Evolutionary conservation across 805 yeast genomes (phyloP), one percentile per base, ranked within the genome.

Genomic region (Spathaspora girioi): DNA sequence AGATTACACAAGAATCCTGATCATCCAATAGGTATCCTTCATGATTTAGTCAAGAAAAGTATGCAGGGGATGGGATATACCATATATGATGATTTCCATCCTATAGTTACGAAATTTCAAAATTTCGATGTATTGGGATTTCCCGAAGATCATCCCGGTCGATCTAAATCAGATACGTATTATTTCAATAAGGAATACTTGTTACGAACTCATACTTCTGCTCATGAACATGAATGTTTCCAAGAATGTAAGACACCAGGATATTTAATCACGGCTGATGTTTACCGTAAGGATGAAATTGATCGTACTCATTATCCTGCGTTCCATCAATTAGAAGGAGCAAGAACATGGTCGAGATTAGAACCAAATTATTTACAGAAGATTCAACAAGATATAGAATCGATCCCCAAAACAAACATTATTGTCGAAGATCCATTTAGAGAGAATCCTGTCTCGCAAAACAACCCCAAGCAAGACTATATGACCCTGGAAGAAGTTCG

Each of bases 291-390:
- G 61, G 99, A 94, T 69, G 97, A 93, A 61, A 89, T 94, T 51
- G 99, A 94, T 68, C 78, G 89, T 57, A 91, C 98, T 0, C 99
- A 94, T 67, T 94, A 94, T 65, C 98, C 99, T 1, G 97, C 88
- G 0, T 94, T 94, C 70, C 97, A 94, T 63, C 99, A 94, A 68
- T 83, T 94, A 90, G 99, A 94, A 69, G 99, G 98, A 45, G 97
- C 97, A 2, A 75, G 94, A 53, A 67, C 86, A 2, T 94, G 98
- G 98, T 71, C 80, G 7, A 73, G 86, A 49, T 65, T 68, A 11
- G 78, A 75, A 2, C 71, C 67, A 0, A 70, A 78, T 55, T 72
- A 89, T 12, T 70, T 76, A 49, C 58, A 65, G 38, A 55, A 57
- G 11, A 59, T 74, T 43, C 50, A 60, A 48, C 55, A 61, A 1